phyloP scores from a whole-genome alignment of 768 basidiomycete genomes.

The Tulasnella calospora region DNA sequence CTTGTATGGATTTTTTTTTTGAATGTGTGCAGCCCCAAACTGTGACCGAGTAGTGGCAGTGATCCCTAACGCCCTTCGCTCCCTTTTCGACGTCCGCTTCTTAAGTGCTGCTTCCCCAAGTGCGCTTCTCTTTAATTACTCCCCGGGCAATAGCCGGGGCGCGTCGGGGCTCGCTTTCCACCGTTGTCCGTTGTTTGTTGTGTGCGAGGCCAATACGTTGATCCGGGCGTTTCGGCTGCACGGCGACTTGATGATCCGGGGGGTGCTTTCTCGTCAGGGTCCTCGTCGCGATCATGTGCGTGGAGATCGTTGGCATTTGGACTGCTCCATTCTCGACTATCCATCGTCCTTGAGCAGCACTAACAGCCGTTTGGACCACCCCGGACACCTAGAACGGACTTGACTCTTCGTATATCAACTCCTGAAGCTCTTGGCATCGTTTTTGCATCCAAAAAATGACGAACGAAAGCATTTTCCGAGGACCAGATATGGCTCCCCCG shows the following conservation, averaged over 20 bases:
- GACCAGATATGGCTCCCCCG: constrained; percentile 9
- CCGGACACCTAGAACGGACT: neutral
- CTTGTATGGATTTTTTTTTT: neutral
- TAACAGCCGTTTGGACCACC: neutral
- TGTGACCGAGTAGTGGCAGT: neutral
- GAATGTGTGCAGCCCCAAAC: neutral
- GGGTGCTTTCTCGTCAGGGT: neutral
- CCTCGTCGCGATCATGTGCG: constrained; percentile 6
- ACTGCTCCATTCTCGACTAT: neutral
- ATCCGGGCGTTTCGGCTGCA: neutral
- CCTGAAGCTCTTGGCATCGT: neutral
- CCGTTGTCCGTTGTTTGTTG: neutral
- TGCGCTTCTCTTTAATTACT: constrained; percentile 12
- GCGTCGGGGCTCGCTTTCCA: neutral
- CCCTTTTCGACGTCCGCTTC: neutral
- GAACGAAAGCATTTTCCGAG: neutral
- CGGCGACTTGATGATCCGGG: constrained; percentile 5
- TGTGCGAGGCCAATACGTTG: neutral
- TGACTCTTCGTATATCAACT: neutral
- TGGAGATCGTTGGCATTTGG: neutral
- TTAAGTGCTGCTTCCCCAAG: neutral
- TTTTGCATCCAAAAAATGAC: neutral
- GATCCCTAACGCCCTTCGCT: neutral
- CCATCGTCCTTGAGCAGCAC: neutral
- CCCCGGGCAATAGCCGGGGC: neutral